These are phyloP conservation scores for Iris pallida DNA, from an alignment of 116 monocot genomes.

Conservation along the genomic window DNA sequence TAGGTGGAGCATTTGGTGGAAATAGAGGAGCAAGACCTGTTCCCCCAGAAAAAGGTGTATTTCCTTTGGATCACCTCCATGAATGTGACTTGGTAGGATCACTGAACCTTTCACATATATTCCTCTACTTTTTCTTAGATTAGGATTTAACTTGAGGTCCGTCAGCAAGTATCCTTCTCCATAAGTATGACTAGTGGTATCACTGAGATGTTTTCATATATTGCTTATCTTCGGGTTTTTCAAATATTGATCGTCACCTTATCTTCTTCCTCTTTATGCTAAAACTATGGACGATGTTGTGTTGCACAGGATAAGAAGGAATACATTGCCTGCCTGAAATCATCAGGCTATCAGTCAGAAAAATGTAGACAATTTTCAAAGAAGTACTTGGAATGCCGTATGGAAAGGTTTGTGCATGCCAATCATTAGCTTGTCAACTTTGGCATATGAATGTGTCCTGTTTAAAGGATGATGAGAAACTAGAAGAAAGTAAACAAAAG, in stretches of 20 bases:
- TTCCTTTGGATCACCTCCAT: conserved; percentile 96
- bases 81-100: conserved; percentile 74
- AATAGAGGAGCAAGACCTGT: conserved; percentile 83
- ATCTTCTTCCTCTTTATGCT: too few species aligned
- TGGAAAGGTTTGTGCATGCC: conserved; percentile 59
- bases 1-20: conserved; percentile 98
- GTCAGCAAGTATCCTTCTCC: too few species aligned
- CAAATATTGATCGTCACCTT: too few species aligned
- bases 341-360: conserved; percentile 68
- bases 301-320: conserved; percentile 78
- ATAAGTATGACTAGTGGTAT: too few species aligned
- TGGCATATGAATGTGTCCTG: too few species aligned
- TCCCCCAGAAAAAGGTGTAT: conserved; percentile 96
- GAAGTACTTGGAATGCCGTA: conserved; percentile 90
- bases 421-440: too few species aligned
- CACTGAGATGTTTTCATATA: too few species aligned
- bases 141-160: too few species aligned
- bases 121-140: too few species aligned
- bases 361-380: conserved; percentile 72
- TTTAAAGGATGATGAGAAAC: too few species aligned
- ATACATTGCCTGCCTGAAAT: conserved; percentile 81
- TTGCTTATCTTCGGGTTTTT: too few species aligned
- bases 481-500: too few species aligned
- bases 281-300: background rate
- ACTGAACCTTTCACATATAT: background rate